Percentiles rank a stretch among this genome's conserved stretches.
These are phyloP conservation scores for Ophiocordyceps unilateralis DNA, from an alignment of 2,329 filamentous ascomycete genomes.

Conservation along the genomic window DNA sequence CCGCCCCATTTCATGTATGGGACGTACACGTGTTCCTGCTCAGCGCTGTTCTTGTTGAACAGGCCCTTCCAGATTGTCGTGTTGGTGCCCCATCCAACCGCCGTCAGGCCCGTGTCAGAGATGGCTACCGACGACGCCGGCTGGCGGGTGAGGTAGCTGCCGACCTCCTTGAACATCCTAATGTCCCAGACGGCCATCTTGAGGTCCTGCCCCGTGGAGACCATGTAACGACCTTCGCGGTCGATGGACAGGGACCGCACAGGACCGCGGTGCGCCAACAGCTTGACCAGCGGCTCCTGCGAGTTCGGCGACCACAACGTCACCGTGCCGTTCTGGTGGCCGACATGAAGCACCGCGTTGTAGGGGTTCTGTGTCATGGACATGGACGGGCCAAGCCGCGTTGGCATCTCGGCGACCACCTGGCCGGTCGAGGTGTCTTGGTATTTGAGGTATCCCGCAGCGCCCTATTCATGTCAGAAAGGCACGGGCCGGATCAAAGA, in stretches of 20 bases:
- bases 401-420: conserved; percentile 70
- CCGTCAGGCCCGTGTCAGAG: conserved; percentile 74
- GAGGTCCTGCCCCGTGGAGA: conserved; percentile 74
- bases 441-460: conserved; percentile 76
- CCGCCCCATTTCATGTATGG: conserved; percentile 92
- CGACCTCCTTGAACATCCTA: conserved; percentile 81
- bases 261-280: conserved; percentile 77
- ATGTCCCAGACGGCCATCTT: conserved; percentile 96
- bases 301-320: conserved; percentile 93
- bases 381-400: conserved; percentile 67
- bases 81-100: conserved; percentile 80
- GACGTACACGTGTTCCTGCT: conserved; percentile 65
- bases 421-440: conserved; percentile 91
- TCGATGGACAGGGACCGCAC: conserved; percentile 76
- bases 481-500: not conserved
- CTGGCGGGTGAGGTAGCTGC: conserved; percentile 69
- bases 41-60: conserved; percentile 53
- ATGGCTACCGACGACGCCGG: conserved; percentile 75
- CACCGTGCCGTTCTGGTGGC: conserved; percentile 88
- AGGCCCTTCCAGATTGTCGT: conserved; percentile 83
- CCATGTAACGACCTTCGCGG: conserved; percentile 87
- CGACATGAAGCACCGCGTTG: conserved; percentile 82
- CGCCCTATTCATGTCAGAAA: conserved; percentile 30
- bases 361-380: conserved; percentile 76
- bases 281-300: conserved; percentile 71